Evolutionary conservation across 2,329 filamentous ascomycete genomes (phyloP), one percentile per base, ranked within the genome.

Genomic region (Mollisiaceae sp.): DNA sequence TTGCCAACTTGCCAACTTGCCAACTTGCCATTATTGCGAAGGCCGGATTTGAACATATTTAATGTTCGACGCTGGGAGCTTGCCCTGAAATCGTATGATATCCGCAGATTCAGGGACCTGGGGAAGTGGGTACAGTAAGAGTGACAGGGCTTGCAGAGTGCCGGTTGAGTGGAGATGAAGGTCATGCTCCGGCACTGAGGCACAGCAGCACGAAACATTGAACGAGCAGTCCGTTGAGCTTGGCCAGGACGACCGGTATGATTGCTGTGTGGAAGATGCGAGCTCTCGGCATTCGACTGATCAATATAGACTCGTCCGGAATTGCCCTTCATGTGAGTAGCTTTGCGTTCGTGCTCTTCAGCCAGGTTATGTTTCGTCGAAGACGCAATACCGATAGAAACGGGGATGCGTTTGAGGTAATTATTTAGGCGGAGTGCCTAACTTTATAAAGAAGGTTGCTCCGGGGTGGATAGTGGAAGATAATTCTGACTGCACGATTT

Each of bases 161-260:
- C 50, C 50, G 50, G 50, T n/a, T 50, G 3, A 35, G 50, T 54
- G 50, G 50, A 54, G 50, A 27, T 54, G 50, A 24, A 54, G 50
- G 15, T 18, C 15, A 18, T 27, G 24, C 24, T 54, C 12, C 50
- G 27, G 50, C 11, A 54, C 18, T 54, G 50, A 54, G 50, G 32
- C 9, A 22, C 5, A 24, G 12, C 5, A 35, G 18, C 24, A 27
- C 24, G 50, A 32, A 32, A 32, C 50, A 54, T 54, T 24, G 50
- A 5, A 32, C 32, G 45, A 24, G 20, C 22, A 6, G 50, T 35
- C 32, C 24, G 50, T 54, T 12, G 22, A 32, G 11, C 3, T 35
- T 54, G 24, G 50, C 38, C 8, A 9, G 38, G 3, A 41, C 12
- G 3, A 41, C 27, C 6, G 6, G 27, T 32, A 32, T 32, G 6